Evolutionary conservation across 495 filamentous ascomycete genomes (phyloP).

Genomic region (Penicillium macrosclerotiorum): DNA sequence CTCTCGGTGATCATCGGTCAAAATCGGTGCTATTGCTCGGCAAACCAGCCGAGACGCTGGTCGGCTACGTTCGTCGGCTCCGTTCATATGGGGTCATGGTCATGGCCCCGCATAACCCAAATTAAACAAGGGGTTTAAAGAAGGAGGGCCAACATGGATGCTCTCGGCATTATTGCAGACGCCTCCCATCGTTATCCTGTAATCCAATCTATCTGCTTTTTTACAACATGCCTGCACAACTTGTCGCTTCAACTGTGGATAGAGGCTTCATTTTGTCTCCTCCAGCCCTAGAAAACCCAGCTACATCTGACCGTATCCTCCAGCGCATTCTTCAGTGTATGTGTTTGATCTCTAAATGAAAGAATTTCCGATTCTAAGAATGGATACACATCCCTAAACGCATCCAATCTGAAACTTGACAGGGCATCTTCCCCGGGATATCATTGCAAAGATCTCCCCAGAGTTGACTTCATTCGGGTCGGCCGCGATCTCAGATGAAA

Average conservation of each 20-base stretch:
- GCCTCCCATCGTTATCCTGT: too few relatives aligned
- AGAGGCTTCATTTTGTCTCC: constrained; percentile 16
- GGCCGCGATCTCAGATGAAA: constrained; percentile 14
- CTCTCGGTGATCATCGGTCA: constrained; percentile 20
- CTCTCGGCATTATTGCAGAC: background rate
- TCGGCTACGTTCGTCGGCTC: too few relatives aligned
- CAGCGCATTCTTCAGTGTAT: constrained; percentile 15
- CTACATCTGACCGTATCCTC: constrained; percentile 8
- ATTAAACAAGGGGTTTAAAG: background rate
- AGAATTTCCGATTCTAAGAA: too few relatives aligned
- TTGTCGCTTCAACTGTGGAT: constrained; percentile 11
- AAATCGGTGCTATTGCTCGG: constrained; percentile 17
- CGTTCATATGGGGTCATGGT: too few relatives aligned
- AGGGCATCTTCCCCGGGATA: constrained; percentile 14
- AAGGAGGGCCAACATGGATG: too few relatives aligned
- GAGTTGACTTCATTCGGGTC: constrained; percentile 6
- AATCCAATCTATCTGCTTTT: background rate
- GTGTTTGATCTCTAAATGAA: background rate
- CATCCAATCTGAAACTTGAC: background rate
- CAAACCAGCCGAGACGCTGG: background rate
- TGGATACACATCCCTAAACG: too few relatives aligned
- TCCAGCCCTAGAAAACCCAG: constrained; percentile 12
- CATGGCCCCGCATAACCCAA: constrained; percentile 11
- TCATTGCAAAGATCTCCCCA: constrained; percentile 5
- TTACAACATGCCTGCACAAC: background rate